phyloP scores from a whole-genome alignment of 805 yeast genomes.

The Danielozyma ontarioensis region DNA sequence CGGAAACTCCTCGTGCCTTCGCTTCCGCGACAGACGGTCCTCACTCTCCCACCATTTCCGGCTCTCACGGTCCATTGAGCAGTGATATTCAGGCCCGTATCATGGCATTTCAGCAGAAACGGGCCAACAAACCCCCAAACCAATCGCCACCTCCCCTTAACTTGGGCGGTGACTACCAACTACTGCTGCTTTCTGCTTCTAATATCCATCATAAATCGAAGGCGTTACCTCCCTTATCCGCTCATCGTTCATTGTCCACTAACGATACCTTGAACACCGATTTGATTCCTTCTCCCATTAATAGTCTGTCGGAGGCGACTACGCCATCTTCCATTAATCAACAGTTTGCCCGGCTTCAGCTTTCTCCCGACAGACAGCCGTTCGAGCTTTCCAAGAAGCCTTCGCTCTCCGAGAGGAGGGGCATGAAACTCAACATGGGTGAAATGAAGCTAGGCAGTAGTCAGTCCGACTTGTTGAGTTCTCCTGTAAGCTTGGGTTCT shows the following conservation, averaged over 20 bases:
- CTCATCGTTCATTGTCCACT: constrained; percentile 5
- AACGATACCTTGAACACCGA: constrained; percentile 5
- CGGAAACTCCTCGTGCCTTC: too few relatives aligned
- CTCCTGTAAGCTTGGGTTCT: not conserved
- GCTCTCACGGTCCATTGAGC: constrained; percentile 25
- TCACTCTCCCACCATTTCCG: too few relatives aligned
- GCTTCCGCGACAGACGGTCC: too few relatives aligned
- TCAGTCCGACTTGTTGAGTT: constrained; percentile 1
- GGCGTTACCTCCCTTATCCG: constrained; percentile 22
- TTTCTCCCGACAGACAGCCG: constrained; percentile 4
- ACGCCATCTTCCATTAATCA: not conserved
- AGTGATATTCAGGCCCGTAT: constrained; percentile 85
- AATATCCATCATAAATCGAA: constrained; percentile 5
- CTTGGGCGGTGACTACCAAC: constrained; percentile 11
- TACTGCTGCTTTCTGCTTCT: constrained; percentile 4
- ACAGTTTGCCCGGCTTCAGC: constrained; percentile 1
- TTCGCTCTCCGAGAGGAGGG: constrained; percentile 50
- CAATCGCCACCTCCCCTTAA: constrained; percentile 6
- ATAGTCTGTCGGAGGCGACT: constrained; percentile 1
- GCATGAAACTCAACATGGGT: constrained; percentile 44
- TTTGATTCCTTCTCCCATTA: constrained; percentile 6
- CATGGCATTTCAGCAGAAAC: constrained; percentile 79
- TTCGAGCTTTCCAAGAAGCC: constrained; percentile 28
- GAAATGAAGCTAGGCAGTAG: constrained; percentile 12
- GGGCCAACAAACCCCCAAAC: constrained; percentile 26